Evolutionary conservation across 83 land plant species (phyloP), one percentile per base, ranked within the genome.

Genomic region (Picea engelmannii): DNA sequence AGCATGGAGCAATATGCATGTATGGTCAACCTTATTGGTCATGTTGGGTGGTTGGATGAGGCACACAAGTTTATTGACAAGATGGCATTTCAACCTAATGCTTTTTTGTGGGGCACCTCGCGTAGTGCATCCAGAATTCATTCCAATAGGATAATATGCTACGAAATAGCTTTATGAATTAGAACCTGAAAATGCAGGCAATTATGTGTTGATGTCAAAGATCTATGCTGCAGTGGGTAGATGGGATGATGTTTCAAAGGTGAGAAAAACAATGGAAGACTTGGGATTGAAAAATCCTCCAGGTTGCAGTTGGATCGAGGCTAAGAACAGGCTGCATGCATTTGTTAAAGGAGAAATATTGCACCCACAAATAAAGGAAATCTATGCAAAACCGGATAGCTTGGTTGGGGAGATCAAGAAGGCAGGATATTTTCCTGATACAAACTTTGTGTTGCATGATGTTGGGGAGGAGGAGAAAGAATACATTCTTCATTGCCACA

Each of bases 1-100:
- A 24, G 62, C 13, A 20, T 84, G 25, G 85, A 87, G 65, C 89
- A 87, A 9, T 87, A 87, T 83, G 79, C 83, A 60, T 87, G 85
- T 78, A 70, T 87, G 63, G 52, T 87, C 15, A 86, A 87, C 44
- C 82, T 84, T 44, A 23, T 62, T 31, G 35, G 35, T 31, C 35
- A 31, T 31, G 35, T 2, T 31, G 35, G 35, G 35, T 31, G 35
- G 35, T 62, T 62, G 16, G 65, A 62, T 62, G 65, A 62, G 20
- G 65, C 65, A 13, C 20, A 62, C 6, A 62, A 31, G 35, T 31
- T 31, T 31, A 31, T 31, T 31, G 35, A 31, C 35, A 31, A 31
- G 35, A 31, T 31, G 20, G 16, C 65, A 62, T 15, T 62, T 15
- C 16, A 62, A 15, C 20, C 65, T 62, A n/a, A 62, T 62, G 35